A percentile compares a stretch with the other conserved stretches of the same genome.
phyloP scores from a whole-genome alignment of 108 stramenopile species.

The Pseudonitzschia pungens region DNA sequence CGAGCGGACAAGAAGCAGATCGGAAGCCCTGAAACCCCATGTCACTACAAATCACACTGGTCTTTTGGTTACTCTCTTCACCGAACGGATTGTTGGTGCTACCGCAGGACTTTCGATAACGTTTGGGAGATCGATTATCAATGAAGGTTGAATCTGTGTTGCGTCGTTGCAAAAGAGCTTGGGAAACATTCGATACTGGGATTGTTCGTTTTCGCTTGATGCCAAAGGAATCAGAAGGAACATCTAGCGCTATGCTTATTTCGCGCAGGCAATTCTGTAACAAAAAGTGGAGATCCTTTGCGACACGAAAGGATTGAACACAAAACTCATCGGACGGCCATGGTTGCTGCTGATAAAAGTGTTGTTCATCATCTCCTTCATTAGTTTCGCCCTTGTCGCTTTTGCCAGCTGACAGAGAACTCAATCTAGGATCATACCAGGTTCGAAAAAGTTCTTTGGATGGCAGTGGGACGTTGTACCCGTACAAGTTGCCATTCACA shows the following conservation, averaged over 20 bases:
- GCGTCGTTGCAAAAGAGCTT: background rate
- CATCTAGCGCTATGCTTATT: background rate
- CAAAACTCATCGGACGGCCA: slow-evolving; percentile 15
- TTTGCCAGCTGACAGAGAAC: background rate
- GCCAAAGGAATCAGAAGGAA: background rate
- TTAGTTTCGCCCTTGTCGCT: background rate
- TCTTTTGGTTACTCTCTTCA: background rate
- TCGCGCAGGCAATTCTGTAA: slow-evolving; percentile 7
- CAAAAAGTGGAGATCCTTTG: slow-evolving; percentile 10
- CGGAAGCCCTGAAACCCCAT: background rate
- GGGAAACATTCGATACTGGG: background rate
- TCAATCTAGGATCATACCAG: background rate
- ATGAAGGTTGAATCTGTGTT: background rate
- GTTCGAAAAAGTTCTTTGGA: slow-evolving; percentile 43
- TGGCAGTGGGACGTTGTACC: slow-evolving; percentile 32
- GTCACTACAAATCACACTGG: background rate
- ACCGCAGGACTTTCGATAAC: background rate
- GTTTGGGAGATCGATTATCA: background rate
- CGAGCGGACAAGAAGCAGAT: slow-evolving; percentile 32
- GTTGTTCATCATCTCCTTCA: background rate
- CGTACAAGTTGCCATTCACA: slow-evolving; percentile 34
- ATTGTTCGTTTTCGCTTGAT: background rate
- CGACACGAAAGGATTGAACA: background rate
- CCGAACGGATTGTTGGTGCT: background rate
- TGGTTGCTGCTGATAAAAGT: background rate